These are phyloP conservation scores for Colletotrichum sp. DNA, from an alignment of 2,329 filamentous ascomycete genomes.

Conservation along the genomic window DNA sequence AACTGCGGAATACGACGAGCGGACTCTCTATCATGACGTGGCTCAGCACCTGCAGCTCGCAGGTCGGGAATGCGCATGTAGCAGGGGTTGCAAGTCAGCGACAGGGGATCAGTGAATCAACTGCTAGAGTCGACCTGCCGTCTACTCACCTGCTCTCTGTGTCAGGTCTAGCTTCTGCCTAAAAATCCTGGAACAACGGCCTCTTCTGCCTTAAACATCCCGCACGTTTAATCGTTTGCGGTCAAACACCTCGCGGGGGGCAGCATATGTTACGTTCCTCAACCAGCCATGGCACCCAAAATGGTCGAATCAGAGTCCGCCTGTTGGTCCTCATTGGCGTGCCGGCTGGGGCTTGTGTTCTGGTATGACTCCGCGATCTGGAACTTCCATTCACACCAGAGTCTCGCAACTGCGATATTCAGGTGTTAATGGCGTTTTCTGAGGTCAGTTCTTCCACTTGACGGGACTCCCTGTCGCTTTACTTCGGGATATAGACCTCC, in stretches of 20 bases:
- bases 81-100: not conserved
- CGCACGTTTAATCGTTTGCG: not conserved
- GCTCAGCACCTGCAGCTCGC: not conserved
- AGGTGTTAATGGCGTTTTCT: not conserved
- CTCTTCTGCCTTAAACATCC: not conserved
- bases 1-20: not conserved
- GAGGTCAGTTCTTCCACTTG: not conserved
- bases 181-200: not conserved
- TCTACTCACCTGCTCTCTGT: not conserved
- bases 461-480: not conserved
- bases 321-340: not conserved
- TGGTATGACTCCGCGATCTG: conserved; percentile 1
- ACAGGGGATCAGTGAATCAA: not conserved
- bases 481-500: not conserved
- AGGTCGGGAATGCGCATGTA: not conserved
- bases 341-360: not conserved
- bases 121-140: not conserved
- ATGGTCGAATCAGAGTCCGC: not conserved
- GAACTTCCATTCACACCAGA: not conserved
- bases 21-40: not conserved
- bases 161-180: not conserved
- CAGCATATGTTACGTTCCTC: not conserved
- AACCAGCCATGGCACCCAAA: not conserved
- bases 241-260: not conserved
- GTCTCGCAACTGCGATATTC: not conserved